These are phyloP conservation scores for Solanum lignicaule DNA, from an alignment of 257 asterid species.

Conservation along the genomic window DNA sequence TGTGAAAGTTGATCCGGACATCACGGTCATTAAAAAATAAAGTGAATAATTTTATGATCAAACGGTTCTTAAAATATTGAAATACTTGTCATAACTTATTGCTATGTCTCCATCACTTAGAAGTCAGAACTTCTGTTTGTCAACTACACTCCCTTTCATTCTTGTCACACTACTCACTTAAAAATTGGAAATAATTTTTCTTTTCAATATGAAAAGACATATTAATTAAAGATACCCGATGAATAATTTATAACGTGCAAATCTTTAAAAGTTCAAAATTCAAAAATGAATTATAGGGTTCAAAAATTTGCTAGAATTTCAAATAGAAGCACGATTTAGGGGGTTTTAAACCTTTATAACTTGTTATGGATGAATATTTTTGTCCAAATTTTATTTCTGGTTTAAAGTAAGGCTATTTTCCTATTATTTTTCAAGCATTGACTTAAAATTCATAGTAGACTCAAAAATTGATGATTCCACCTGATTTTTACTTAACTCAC, in stretches of 20 bases:
- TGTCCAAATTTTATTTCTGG: neutral
- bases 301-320: neutral
- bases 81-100: neutral
- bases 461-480: neutral
- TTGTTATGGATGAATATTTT: neutral
- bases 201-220: neutral
- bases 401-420: neutral
- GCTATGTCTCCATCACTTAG: neutral
- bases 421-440: neutral
- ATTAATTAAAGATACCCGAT: neutral
- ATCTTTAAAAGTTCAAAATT: too few relatives aligned
- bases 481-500: neutral
- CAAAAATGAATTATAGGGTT: neutral
- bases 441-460: neutral
- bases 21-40: too few relatives aligned
- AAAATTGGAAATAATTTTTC: neutral
- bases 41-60: neutral
- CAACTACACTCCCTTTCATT: neutral
- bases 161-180: neutral
- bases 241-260: too few relatives aligned
- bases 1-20: too few relatives aligned
- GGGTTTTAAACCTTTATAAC: neutral
- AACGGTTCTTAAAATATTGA: neutral
- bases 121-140: neutral
- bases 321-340: neutral